These are phyloP conservation scores for Bathelium albidoporum DNA, from an alignment of 495 filamentous ascomycete species.

Conservation along the genomic window DNA sequence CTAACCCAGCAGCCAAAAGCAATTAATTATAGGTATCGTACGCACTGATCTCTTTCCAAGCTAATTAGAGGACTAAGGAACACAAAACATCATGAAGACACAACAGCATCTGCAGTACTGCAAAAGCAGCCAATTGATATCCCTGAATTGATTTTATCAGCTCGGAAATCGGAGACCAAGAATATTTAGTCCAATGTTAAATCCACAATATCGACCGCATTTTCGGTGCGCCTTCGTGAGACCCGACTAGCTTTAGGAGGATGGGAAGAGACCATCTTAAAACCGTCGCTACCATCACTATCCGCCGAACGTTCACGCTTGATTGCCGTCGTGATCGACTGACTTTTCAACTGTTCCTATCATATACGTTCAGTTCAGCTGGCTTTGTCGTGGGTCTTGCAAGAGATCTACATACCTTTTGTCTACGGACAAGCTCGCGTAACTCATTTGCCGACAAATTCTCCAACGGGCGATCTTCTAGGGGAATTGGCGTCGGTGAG, in stretches of 20 bases:
- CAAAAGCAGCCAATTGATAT: no score
- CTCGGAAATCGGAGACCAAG: no score
- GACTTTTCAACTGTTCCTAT: neutral
- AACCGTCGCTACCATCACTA: neutral
- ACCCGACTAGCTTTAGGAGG: neutral
- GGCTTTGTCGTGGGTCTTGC: neutral
- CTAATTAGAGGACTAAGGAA: neutral
- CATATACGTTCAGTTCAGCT: neutral
- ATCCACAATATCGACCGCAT: neutral
- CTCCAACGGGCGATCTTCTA: slow-evolving; percentile 16
- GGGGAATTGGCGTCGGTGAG: slow-evolving; percentile 15
- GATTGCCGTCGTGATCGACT: slow-evolving; percentile 1
- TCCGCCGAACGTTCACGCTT: slow-evolving; percentile 4
- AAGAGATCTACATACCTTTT: neutral
- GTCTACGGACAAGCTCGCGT: slow-evolving; percentile 13
- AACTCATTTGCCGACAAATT: slow-evolving; percentile 11
- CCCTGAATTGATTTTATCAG: no score
- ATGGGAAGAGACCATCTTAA: neutral
- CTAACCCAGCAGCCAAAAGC: no score
- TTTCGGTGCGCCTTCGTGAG: neutral
- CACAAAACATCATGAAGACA: neutral
- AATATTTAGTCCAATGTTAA: neutral
- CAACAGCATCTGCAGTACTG: neutral
- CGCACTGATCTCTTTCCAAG: no score
- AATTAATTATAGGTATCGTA: no score